These are phyloP conservation scores for Marsdenia floribunda DNA, from an alignment of 257 asterid species.

Conservation along the genomic window DNA sequence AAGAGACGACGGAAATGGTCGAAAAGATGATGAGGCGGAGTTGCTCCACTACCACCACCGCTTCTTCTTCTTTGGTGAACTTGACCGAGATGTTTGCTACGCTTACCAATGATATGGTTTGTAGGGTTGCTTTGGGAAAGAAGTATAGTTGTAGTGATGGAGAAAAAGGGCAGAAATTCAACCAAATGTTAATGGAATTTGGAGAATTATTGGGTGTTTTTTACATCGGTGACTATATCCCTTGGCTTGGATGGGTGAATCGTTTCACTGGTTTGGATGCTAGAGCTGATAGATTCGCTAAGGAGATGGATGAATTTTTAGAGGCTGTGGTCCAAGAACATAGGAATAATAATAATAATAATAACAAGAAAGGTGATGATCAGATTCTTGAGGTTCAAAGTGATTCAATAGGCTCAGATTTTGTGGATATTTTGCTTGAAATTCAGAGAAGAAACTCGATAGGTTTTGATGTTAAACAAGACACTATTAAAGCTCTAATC, in stretches of 20 bases:
- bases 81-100: conserved; percentile 24
- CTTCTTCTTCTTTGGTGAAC: conserved; percentile 11
- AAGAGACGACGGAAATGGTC: conserved; percentile 17
- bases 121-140: conserved; percentile 42
- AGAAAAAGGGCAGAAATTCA: conserved; percentile 28
- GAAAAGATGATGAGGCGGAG: background rate
- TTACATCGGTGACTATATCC: conserved; percentile 29
- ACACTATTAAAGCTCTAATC: conserved; percentile 37
- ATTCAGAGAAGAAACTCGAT: conserved; percentile 11
- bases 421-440: conserved; percentile 37
- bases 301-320: conserved; percentile 31
- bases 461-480: conserved; percentile 27
- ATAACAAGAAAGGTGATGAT: background rate
- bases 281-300: conserved; percentile 26
- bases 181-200: conserved; percentile 21
- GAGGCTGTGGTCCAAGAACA: conserved; percentile 32
- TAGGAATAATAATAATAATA: background rate
- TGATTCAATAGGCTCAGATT: conserved; percentile 12
- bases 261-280: conserved; percentile 27
- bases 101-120: conserved; percentile 28
- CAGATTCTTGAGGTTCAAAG: background rate
- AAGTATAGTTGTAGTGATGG: conserved; percentile 22
- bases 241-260: conserved; percentile 40
- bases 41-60: too few relatives aligned
- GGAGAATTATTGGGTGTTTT: conserved; percentile 23